Base-by-base conservation (phyloP, 805 yeast genomes). In the Ogataea pignaliae region DNA sequence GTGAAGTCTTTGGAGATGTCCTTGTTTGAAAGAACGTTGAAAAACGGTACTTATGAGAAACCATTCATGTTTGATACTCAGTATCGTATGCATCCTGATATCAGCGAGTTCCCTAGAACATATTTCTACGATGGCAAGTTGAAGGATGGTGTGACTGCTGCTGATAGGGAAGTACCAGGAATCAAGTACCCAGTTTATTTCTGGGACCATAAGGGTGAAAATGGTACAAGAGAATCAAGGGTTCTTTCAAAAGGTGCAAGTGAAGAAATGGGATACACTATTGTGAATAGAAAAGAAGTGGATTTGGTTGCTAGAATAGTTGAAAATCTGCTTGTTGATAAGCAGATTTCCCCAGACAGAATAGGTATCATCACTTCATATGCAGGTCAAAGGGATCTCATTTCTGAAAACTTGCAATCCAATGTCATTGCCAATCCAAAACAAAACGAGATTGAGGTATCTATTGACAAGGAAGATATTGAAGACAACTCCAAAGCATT, bases 81-180 rank as follows among this genome's bases (percentile, higher is more conserved):
- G 60, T 91, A 91, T 61, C 91, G 99, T 69, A 91, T 93, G 99
- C 96, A 93, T 62, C 97, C 98, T 0, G 81, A 73, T 3, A 93
- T 93, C 36, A 85, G 97, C 31, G 67, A 58, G 41, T 93, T 93
- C 62, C 97, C 99, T 1, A 83, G 96, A 39, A 59, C 64, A 8
- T 82, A 83, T 54, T 93, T 93, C 59, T 93, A 93, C 59, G 63
- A 77, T 13, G 81, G 85, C 2, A 71, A 73, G 46, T 72, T 93
- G 47, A 69, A 76, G 36, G 95, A 89, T 63, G 91, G 91, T 55
- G 73, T 84, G 21, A 71, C 78, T 4, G 76, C 65, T 0, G 73
- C 65, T 28, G 74, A 79, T 38, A 71, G 86, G 50, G 46, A 47
- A 12, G 63, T 71, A 56, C 71, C 67, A 3, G 72, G 69, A 4